Evolutionary conservation across 805 yeast genomes (phyloP), one percentile per base, ranked within the genome.

Genomic region (Yueomyces sinensis): DNA sequence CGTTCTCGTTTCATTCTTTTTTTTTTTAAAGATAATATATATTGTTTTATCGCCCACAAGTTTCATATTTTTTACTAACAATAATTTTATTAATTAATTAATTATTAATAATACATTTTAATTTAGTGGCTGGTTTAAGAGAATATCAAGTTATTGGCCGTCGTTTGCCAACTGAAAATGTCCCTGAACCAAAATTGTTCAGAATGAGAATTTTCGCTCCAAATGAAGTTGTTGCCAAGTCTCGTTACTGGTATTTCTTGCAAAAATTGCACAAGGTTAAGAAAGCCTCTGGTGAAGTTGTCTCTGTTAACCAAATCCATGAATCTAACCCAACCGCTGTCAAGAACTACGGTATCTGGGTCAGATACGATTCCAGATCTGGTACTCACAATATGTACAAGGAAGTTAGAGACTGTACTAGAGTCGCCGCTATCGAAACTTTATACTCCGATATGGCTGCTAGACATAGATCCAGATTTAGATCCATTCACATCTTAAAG

Each of bases 351-450:
- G 98, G 96, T 76, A 68, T 91, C 74, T 91, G 99, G 99, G 82
- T 91, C 68, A 87, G 98, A 77, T 91, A 91, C 82, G 98, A 91
- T 67, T 91, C 99, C 52, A 93, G 99, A 82, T 91, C 98, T 55
- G 99, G 99, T 75, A 87, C 95, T 62, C 98, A 91, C 94, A 91
- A 91, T 93, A 91, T 91, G 96, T 91, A 91, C 95, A 91, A 91
- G 79, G 99, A 91, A 76, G 83, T 84, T 91, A 86, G 98, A 73
- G 98, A 89, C 61, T 94, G 89, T 58, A 72, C 95, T 76, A 91
- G 99, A 76, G 94, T 86, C 49, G 94, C 83, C 68, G 98, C 97
- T 56, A 96, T 91, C 63, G 94, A 82, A 70, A 74, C 91, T 64
- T 80, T 91, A 80, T 91, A 91, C 91, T 87, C 82, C 70, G 99